Evolutionary conservation across 139 green algal genomes (phyloP).

Genomic region (Chlorella sp.): DNA sequence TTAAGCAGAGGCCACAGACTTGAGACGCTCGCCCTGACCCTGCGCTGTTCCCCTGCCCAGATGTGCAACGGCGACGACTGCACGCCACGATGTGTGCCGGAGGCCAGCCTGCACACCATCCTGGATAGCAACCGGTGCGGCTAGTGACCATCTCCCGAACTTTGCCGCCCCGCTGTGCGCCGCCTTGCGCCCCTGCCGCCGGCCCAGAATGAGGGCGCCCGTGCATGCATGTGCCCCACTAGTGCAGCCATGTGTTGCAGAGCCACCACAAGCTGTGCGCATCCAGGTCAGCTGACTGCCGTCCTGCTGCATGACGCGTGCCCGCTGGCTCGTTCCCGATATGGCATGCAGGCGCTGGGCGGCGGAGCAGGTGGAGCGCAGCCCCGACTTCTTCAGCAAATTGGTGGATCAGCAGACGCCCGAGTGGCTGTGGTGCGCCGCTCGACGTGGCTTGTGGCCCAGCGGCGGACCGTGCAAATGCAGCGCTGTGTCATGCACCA

Average conservation of each 20-base stretch:
- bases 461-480: not conserved
- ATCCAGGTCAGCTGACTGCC: not conserved
- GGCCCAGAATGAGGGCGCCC: no score
- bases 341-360: conserved; percentile 47
- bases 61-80: conserved; percentile 26
- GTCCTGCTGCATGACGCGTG: not conserved
- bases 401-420: conserved; percentile 61
- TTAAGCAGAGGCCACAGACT: no score
- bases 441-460: not conserved
- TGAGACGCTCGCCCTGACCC: not conserved
- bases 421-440: conserved; percentile 71
- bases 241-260: conserved; percentile 13
- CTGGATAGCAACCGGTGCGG: conserved; percentile 14
- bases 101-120: conserved; percentile 20
- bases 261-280: no score
- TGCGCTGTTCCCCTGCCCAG: not conserved
- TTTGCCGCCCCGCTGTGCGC: not conserved
- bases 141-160: not conserved
- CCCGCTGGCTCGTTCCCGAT: not conserved
- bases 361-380: conserved; percentile 8
- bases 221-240: not conserved
- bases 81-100: not conserved
- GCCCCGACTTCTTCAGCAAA: conserved; percentile 63
- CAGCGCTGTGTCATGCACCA: not conserved
- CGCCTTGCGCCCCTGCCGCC: not conserved